A percentile compares a stretch with the other conserved stretches of the same genome.
These are phyloP conservation scores for Alternaria gaisen DNA, from an alignment of 2,329 filamentous ascomycete species.

Conservation along the genomic window DNA sequence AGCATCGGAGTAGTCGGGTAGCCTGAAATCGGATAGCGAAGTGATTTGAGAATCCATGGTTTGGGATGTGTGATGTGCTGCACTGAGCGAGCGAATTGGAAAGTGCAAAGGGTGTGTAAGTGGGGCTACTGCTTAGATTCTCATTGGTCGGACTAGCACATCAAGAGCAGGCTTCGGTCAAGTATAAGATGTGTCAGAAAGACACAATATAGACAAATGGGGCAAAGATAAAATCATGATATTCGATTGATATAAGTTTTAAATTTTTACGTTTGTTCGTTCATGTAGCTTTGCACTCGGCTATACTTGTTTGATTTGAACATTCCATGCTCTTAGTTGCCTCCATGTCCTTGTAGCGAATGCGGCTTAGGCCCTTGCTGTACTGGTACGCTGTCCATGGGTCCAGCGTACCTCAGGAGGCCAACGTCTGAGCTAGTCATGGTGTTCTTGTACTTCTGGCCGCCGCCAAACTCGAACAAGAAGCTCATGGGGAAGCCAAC, in stretches of 20 bases:
- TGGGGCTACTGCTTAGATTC: constrained; percentile 4
- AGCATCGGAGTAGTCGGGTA: constrained; percentile 24
- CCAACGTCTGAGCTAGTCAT: constrained; percentile 42
- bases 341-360: constrained; percentile 28
- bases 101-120: constrained; percentile 13
- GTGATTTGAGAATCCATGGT: constrained; percentile 10
- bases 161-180: not conserved
- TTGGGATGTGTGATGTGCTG: constrained; percentile 2
- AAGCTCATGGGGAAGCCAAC: constrained; percentile 63
- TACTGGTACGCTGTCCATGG: constrained; percentile 37
- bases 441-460: constrained; percentile 37
- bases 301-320: not conserved
- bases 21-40: constrained; percentile 15
- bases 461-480: constrained; percentile 46
- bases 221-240: no score
- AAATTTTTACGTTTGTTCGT: not conserved
- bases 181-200: not conserved
- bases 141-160: constrained; percentile 9
- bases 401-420: constrained; percentile 39
- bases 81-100: constrained; percentile 8
- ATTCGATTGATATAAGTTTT: not conserved
- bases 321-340: constrained; percentile 4
- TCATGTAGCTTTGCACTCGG: no score
- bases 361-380: constrained; percentile 40
- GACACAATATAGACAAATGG: not conserved